These are phyloP conservation scores for Cnidoscolus chayamansa DNA, from an alignment of 441 rosid genomes.

Conservation along the genomic window DNA sequence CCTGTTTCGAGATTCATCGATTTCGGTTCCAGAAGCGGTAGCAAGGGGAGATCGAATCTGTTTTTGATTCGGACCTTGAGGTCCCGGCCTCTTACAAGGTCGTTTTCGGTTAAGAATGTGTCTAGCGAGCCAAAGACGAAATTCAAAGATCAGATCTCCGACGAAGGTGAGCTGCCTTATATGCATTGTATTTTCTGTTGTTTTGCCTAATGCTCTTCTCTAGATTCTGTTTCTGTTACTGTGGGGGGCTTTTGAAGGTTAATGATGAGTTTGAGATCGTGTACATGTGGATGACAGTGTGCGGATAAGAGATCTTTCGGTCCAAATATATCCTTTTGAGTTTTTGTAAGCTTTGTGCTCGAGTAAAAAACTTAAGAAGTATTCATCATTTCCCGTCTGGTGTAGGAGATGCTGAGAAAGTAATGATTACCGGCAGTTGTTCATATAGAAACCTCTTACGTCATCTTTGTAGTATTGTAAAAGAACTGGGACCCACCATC, in stretches of 20 bases:
- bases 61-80: conserved; percentile 36
- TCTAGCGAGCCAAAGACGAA: conserved; percentile 47
- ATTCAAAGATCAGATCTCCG: conserved; percentile 28
- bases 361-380: too few relatives aligned
- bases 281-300: too few relatives aligned
- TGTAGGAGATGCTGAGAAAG: too few relatives aligned
- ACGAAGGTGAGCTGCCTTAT: conserved; percentile 32
- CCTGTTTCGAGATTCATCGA: conserved; percentile 38
- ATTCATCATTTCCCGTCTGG: too few relatives aligned
- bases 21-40: conserved; percentile 24
- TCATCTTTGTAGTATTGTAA: neutral
- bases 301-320: too few relatives aligned
- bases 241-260: neutral
- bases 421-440: too few relatives aligned
- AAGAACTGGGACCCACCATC: conserved; percentile 9
- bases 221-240: neutral
- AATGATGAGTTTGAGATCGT: too few relatives aligned
- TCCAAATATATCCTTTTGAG: too few relatives aligned
- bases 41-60: conserved; percentile 34
- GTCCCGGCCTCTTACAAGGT: conserved; percentile 25
- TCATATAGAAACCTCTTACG: neutral
- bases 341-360: too few relatives aligned
- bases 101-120: conserved; percentile 38
- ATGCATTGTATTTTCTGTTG: neutral
- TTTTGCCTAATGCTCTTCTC: neutral